phyloP scores from a whole-genome alignment of 306 rosid species.

The Canavalia gladiata region DNA sequence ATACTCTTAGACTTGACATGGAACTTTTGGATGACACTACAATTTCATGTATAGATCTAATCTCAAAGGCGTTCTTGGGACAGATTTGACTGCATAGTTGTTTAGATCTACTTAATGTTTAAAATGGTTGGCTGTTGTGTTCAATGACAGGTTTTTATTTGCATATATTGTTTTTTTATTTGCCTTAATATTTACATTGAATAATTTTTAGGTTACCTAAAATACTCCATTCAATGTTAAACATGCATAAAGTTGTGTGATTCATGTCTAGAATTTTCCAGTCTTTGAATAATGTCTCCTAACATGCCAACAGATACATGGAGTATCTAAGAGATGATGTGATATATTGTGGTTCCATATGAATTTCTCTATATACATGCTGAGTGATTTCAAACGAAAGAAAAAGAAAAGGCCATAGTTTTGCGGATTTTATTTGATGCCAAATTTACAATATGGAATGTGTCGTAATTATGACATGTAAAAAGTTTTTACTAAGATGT shows the following conservation, averaged over 20 bases:
- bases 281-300: neutral
- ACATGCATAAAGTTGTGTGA: neutral
- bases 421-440: too few relatives aligned
- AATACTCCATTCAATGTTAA: neutral
- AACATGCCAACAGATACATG: neutral
- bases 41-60: constrained; percentile 64
- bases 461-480: too few relatives aligned
- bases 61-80: constrained; percentile 48
- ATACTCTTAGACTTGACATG: constrained; percentile 43
- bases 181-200: neutral
- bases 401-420: too few relatives aligned
- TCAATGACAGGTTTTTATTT: neutral
- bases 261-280: constrained; percentile 3
- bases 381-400: too few relatives aligned
- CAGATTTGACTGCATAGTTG: constrained; percentile 42
- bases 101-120: constrained; percentile 34
- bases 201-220: neutral
- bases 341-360: too few relatives aligned
- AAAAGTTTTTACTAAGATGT: too few relatives aligned
- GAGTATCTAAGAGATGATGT: neutral
- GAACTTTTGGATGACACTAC: constrained; percentile 48
- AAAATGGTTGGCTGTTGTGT: constrained; percentile 32
- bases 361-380: too few relatives aligned
- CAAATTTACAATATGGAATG: too few relatives aligned
- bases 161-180: neutral